These are phyloP conservation scores for Babesia bigemina DNA, from an alignment of 169 alveolate species.

Conservation along the genomic window DNA sequence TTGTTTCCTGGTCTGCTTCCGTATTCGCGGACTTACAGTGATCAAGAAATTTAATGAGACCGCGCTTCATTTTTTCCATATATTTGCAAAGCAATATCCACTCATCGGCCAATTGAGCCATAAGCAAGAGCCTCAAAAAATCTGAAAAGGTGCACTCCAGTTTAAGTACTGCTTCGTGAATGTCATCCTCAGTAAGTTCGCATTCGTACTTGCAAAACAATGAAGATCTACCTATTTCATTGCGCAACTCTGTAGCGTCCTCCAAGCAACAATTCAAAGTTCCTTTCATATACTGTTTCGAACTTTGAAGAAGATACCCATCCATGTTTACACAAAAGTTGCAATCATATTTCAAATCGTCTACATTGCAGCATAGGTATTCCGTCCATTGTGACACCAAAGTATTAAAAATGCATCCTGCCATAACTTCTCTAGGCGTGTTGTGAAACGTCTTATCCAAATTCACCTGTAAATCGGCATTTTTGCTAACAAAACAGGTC, in stretches of 20 bases:
- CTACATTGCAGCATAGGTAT: neutral
- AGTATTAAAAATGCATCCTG: neutral
- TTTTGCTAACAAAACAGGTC: neutral
- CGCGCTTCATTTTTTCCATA: neutral
- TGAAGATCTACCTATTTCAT: neutral
- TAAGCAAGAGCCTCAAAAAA: neutral
- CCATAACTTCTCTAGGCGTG: no score
- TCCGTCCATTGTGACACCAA: neutral
- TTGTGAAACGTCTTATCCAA: neutral
- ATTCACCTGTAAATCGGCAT: neutral
- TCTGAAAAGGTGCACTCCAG: neutral
- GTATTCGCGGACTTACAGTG: no score
- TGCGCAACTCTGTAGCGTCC: neutral
- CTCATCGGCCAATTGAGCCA: neutral
- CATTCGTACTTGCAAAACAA: neutral
- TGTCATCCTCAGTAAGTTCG: neutral
- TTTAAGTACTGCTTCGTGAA: neutral
- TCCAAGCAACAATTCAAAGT: neutral
- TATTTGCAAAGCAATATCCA: constrained; percentile 8
- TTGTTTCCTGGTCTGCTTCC: no score
- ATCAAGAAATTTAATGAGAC: neutral
- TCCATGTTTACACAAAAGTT: neutral
- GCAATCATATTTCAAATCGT: neutral
- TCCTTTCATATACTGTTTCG: constrained; percentile 2
- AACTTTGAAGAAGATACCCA: neutral